Evolutionary conservation across 2,329 filamentous ascomycete species (phyloP).

Genomic region (Camptophora hylomeconis): DNA sequence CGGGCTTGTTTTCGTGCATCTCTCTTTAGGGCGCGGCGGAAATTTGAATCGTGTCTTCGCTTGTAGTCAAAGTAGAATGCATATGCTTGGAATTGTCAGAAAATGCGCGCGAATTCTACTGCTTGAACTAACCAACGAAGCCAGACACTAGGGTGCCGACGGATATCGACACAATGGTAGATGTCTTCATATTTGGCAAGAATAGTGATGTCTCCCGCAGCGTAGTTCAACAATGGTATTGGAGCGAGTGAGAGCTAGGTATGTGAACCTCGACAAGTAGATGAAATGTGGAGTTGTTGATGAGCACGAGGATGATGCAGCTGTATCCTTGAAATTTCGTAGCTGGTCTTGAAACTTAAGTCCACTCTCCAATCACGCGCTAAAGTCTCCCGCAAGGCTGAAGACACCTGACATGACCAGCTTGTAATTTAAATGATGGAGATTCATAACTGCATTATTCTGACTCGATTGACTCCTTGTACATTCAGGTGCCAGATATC

Average conservation of each 20-base stretch:
- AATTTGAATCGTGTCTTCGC: slow-evolving; percentile 49
- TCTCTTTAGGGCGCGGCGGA: slow-evolving; percentile 44
- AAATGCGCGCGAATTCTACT: slow-evolving; percentile 43
- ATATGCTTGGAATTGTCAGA: slow-evolving; percentile 34
- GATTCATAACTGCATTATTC: no score
- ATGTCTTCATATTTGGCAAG: slow-evolving; percentile 35
- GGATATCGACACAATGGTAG: slow-evolving; percentile 45
- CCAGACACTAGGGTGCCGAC: slow-evolving; percentile 46
- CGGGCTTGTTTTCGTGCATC: slow-evolving; percentile 35
- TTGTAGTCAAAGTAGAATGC: slow-evolving; percentile 55
- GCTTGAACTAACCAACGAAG: slow-evolving; percentile 33
- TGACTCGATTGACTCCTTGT: no score
- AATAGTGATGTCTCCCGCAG: background rate
- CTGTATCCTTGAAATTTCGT: slow-evolving; percentile 1
- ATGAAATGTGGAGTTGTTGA: background rate
- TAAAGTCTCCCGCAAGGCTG: background rate
- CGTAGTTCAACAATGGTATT: background rate
- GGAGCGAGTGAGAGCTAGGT: background rate
- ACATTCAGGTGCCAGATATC: no score
- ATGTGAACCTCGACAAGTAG: background rate
- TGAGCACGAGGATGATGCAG: slow-evolving; percentile 1
- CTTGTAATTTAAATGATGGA: no score
- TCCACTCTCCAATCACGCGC: background rate
- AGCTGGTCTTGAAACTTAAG: slow-evolving; percentile 1
- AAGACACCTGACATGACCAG: slow-evolving; percentile 1